These are phyloP conservation scores for Lichtheimia hyalospora DNA, from an alignment of 371 early-diverging fungal genomes.

Conservation along the genomic window DNA sequence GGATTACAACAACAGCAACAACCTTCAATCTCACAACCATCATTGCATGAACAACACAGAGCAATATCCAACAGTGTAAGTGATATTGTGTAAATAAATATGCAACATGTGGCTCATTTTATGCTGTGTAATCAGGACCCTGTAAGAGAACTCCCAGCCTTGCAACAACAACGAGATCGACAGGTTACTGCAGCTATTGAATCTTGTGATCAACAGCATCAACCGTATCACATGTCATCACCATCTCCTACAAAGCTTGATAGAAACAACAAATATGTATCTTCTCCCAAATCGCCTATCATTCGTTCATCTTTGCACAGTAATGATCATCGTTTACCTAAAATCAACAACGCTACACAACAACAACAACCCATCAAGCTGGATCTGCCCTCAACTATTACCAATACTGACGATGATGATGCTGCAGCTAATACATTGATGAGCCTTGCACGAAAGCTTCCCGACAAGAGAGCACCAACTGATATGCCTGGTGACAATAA, in stretches of 20 bases:
- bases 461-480: slow-evolving; percentile 3
- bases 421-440: slow-evolving; percentile 43
- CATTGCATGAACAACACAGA: neutral
- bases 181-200: too few relatives aligned
- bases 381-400: neutral
- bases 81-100: too few relatives aligned
- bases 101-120: too few relatives aligned
- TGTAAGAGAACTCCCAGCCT: too few relatives aligned
- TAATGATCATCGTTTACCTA: slow-evolving; percentile 12
- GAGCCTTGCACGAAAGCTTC: slow-evolving; percentile 26
- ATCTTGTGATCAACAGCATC: too few relatives aligned
- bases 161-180: too few relatives aligned
- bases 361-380: neutral
- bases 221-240: too few relatives aligned
- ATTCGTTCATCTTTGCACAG: slow-evolving; percentile 5
- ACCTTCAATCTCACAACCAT: neutral
- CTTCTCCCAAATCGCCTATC: too few relatives aligned
- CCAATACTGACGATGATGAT: slow-evolving; percentile 18
- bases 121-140: too few relatives aligned
- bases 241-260: too few relatives aligned
- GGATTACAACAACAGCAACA: slow-evolving; percentile 14
- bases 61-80: too few relatives aligned
- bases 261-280: too few relatives aligned
- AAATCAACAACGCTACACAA: neutral
- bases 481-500: slow-evolving; percentile 10